These are phyloP conservation scores for Clitopilus hobsonii DNA, from an alignment of 768 basidiomycete genomes.

Conservation along the genomic window DNA sequence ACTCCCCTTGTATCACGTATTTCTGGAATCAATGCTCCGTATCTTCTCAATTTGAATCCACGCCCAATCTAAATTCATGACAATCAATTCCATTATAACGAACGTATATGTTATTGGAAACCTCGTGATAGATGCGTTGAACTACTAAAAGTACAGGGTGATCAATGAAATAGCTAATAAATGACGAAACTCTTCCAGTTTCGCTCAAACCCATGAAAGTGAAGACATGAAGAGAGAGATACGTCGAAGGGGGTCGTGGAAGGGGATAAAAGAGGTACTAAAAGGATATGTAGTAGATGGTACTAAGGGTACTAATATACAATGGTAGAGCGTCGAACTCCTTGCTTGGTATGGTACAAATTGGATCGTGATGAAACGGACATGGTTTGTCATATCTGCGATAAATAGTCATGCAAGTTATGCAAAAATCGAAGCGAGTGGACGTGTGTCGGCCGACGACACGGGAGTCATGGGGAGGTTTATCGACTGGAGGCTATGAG, in stretches of 20 bases:
- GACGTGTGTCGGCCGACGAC: conserved; percentile 1
- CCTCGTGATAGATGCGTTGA: background rate
- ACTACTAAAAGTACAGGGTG: conserved; percentile 5
- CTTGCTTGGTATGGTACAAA: background rate
- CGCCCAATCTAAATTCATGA: background rate
- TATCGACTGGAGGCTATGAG: conserved; percentile 4
- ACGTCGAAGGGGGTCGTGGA: background rate
- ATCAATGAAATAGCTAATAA: background rate
- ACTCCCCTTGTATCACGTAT: background rate
- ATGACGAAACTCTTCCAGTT: background rate
- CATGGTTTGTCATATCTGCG: background rate
- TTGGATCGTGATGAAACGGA: background rate
- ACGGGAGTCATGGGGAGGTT: conserved; percentile 6
- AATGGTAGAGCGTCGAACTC: background rate
- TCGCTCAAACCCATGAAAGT: background rate
- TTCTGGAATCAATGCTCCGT: too few species aligned
- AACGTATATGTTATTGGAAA: background rate
- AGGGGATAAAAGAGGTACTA: background rate
- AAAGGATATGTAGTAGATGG: background rate
- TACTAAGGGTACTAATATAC: conserved; percentile 1
- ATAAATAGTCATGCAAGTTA: background rate
- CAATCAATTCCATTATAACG: background rate
- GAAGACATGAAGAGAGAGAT: background rate
- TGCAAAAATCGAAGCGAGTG: background rate
- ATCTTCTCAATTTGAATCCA: background rate